Evolutionary conservation across 2,329 filamentous ascomycete species (phyloP).

Genomic region (Aspergillaceae sp.): DNA sequence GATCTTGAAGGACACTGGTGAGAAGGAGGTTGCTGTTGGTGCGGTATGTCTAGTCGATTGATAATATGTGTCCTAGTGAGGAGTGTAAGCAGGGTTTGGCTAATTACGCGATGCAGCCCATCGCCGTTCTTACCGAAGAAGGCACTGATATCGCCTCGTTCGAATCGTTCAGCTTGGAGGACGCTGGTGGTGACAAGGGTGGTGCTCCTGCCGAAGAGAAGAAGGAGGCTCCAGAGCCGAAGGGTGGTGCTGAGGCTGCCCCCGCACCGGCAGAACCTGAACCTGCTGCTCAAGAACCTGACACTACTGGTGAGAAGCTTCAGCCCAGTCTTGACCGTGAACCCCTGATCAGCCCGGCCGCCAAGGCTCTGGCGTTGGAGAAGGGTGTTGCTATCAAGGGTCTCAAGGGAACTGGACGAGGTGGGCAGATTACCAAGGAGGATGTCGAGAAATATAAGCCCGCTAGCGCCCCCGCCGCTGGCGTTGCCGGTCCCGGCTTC

Average conservation of each 20-base stretch:
- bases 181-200: constrained; percentile 77
- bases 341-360: constrained; percentile 62
- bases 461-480: constrained; percentile 31
- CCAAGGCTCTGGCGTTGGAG: constrained; percentile 75
- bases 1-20: constrained; percentile 82
- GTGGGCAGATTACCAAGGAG: constrained; percentile 80
- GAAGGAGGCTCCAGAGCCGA: constrained; percentile 49
- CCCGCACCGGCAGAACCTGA: constrained; percentile 54
- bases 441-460: constrained; percentile 83
- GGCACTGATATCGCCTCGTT: constrained; percentile 80
- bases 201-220: constrained; percentile 55
- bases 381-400: constrained; percentile 67
- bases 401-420: constrained; percentile 79
- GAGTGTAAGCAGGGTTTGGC: constrained; percentile 5
- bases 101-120: constrained; percentile 57
- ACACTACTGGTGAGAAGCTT: constrained; percentile 65
- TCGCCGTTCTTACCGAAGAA: constrained; percentile 90
- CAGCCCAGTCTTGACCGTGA: constrained; percentile 78
- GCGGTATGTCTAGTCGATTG: constrained; percentile 59
- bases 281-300: constrained; percentile 54
- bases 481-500: constrained; percentile 57
- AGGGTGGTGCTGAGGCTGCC: constrained; percentile 35
- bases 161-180: constrained; percentile 75
- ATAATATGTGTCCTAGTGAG: constrained; percentile 4
- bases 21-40: constrained; percentile 89